Evolutionary conservation across 768 basidiomycete genomes (phyloP), one percentile per base, ranked within the genome.

Genomic region (Termitomyces sp.): DNA sequence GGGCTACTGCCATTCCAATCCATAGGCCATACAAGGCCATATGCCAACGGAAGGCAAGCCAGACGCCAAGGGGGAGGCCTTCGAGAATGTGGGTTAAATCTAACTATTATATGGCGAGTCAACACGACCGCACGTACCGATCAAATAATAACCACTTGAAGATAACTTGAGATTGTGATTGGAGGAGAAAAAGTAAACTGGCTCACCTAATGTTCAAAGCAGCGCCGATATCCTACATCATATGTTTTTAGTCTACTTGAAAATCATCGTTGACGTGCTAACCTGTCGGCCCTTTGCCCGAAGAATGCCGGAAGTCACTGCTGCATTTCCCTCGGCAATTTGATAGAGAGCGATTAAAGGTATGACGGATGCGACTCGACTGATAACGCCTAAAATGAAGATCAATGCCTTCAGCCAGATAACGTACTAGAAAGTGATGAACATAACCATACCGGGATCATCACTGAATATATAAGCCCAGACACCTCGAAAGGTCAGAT

Each of bases 261-360:
- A 37, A 44, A 30, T 54, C 20, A 47, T 41, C 18, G 20, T 31
- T 41, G 15, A 16, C 68, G 15, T 56, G 41, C 41, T 42, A 9
- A 77, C 86, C 72, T 89, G 90, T 69, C 86, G 88, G n/a, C 95
- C 95, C 36, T 83, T 76, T 0, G 93, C 89, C 41, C 95, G 81
- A 55, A 98, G 78, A 59, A 97, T 83, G 4, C 93, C 94, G 5
- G 78, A 81, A 0, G 84, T 79, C 8, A 94, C 81, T 0, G 81
- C 85, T 3, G 80, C 68, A 16, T 84, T 75, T 1, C 87, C 91
- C 65, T 98, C 96, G 55, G 93, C 87, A 4, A 95, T 82, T 72
- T 96, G 89, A 78, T 86, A 89, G 20, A 89, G 72, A 7, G 87
- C 83, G 3, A 95, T 84, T 9, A 89, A 74, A 0, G 91, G 90